A percentile compares a stretch with the other conserved stretches of the same genome.
Conservation (phyloP, 2,329 filamentous ascomycete genomes). For the Trichoderma pleuroti region DNA sequence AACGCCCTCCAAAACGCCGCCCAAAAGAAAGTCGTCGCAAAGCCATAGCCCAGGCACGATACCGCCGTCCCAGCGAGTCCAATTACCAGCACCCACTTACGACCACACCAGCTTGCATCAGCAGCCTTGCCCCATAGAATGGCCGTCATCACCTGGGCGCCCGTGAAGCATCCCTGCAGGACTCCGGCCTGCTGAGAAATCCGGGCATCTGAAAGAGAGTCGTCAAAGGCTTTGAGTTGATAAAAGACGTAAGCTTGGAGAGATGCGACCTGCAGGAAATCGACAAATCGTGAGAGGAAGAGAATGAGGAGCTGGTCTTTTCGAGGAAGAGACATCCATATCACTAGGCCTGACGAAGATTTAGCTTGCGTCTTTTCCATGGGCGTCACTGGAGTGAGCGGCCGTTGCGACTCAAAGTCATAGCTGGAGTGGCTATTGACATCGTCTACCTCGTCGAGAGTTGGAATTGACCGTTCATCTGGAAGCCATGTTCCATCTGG, state of each 20-base stretch:
- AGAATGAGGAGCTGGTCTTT: conserved; percentile 69
- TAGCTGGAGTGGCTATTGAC: background rate
- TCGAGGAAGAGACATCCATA: conserved; percentile 66
- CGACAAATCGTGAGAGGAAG: conserved; percentile 46
- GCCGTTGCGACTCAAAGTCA: background rate
- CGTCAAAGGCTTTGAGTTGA: conserved; percentile 8
- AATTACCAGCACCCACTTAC: conserved; percentile 5
- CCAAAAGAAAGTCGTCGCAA: conserved; percentile 32
- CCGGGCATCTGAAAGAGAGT: conserved; percentile 3
- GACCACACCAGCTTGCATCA: conserved; percentile 9
- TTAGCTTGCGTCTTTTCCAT: background rate
- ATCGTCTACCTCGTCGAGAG: background rate
- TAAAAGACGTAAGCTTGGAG: conserved; percentile 11
- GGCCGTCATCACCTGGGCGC: conserved; percentile 8
- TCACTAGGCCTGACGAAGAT: conserved; percentile 38
- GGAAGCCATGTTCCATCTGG: background rate
- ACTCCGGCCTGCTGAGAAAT: conserved; percentile 9
- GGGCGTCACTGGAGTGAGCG: background rate
- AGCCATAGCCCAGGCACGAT: conserved; percentile 5
- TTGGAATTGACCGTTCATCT: background rate
- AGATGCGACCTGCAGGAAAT: conserved; percentile 9
- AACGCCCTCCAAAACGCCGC: conserved; percentile 64
- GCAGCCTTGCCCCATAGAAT: conserved; percentile 12
- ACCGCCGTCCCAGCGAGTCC: conserved; percentile 4
- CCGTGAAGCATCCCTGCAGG: conserved; percentile 1